phyloP scores from a whole-genome alignment of 164 flowering plant species.

The Chimonanthus salicifolius region DNA sequence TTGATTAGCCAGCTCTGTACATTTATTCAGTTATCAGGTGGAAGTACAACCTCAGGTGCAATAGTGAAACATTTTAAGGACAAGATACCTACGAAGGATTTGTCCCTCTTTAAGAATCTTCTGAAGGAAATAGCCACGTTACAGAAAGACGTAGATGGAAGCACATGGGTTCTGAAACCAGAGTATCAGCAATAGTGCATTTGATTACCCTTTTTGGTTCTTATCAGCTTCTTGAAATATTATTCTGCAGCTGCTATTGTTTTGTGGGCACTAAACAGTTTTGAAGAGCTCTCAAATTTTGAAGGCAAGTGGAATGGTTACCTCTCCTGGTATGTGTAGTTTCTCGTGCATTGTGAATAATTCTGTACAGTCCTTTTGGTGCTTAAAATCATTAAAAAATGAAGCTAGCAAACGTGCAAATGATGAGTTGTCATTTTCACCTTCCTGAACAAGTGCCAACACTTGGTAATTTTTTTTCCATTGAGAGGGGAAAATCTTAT shows the following conservation, averaged over 20 bases:
- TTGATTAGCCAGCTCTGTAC: conserved; percentile 83
- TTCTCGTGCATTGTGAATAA: neutral
- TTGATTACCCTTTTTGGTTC: neutral
- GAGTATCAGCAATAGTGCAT: conserved; percentile 38
- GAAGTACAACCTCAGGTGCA: conserved; percentile 48
- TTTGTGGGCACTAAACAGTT: neutral
- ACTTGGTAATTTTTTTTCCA: neutral
- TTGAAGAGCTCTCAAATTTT: neutral
- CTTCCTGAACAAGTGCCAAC: too few species aligned
- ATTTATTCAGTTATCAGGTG: conserved; percentile 74
- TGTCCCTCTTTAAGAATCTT: conserved; percentile 77
- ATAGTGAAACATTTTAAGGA: conserved; percentile 78
- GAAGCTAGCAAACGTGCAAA: neutral
- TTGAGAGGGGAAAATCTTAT: too few species aligned
- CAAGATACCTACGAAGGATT: conserved; percentile 63
- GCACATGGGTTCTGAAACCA: conserved; percentile 84
- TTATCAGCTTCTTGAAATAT: neutral
- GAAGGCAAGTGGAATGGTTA: neutral
- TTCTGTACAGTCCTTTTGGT: neutral
- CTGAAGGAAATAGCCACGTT: conserved; percentile 80
- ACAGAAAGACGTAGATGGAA: conserved; percentile 50
- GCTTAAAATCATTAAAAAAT: too few species aligned
- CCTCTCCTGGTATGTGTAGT: neutral
- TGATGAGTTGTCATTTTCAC: neutral
- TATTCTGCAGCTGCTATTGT: neutral